Evolutionary conservation across 2,329 filamentous ascomycete species (phyloP).

Genomic region (Malbranchea zuffiana): DNA sequence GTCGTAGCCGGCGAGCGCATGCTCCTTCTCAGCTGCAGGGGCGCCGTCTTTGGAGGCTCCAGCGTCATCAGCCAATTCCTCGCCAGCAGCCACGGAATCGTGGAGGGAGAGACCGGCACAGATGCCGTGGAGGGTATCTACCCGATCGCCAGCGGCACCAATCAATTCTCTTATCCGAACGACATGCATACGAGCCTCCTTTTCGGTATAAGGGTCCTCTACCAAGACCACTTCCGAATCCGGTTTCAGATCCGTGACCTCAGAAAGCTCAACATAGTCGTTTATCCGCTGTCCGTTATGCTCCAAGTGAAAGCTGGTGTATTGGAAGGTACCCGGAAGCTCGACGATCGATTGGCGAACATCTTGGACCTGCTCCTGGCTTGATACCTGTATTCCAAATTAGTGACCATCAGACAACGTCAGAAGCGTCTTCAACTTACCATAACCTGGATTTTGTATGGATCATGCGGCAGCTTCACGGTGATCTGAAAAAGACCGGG

Average conservation of each 20-base stretch:
- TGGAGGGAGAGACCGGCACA: slow-evolving; percentile 77
- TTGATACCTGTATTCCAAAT: slow-evolving; percentile 55
- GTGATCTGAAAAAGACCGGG: slow-evolving; percentile 57
- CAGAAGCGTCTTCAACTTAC: slow-evolving; percentile 41
- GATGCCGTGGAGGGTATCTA: slow-evolving; percentile 77
- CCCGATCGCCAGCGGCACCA: slow-evolving; percentile 77
- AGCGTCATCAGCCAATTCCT: slow-evolving; percentile 32
- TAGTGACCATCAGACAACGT: slow-evolving; percentile 11
- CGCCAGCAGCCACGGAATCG: slow-evolving; percentile 53
- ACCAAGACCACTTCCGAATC: slow-evolving; percentile 72
- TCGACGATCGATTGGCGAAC: slow-evolving; percentile 95
- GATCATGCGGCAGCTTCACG: slow-evolving; percentile 69
- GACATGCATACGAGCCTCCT: slow-evolving; percentile 91
- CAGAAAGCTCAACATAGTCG: slow-evolving; percentile 84
- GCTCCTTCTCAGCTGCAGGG: slow-evolving; percentile 33
- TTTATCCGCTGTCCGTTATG: slow-evolving; percentile 82
- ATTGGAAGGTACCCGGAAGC: slow-evolving; percentile 82
- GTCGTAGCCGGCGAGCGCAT: slow-evolving; percentile 61
- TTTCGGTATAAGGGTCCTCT: slow-evolving; percentile 95
- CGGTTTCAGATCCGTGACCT: slow-evolving; percentile 66
- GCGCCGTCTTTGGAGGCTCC: slow-evolving; percentile 26
- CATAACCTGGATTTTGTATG: slow-evolving; percentile 73
- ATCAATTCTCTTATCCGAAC: slow-evolving; percentile 86
- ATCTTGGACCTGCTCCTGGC: slow-evolving; percentile 94
- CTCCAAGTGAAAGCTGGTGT: slow-evolving; percentile 97